These are phyloP conservation scores for Lojkania enalia DNA, from an alignment of 2,329 filamentous ascomycete species.

Conservation along the genomic window DNA sequence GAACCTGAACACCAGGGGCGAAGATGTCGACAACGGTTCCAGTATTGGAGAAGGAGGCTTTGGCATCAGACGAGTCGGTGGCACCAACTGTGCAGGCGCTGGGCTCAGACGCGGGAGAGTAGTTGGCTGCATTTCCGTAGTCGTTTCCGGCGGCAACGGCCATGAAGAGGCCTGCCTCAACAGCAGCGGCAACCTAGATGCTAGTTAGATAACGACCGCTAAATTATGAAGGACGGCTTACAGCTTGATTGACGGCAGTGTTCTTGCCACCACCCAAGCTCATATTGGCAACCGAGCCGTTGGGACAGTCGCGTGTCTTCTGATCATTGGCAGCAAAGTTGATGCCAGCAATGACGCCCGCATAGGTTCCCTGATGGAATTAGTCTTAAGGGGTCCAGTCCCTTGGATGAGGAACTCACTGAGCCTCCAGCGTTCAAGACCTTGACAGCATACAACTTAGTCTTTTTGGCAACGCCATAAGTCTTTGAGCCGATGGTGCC, in stretches of 20 bases:
- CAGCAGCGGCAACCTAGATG: conserved; percentile 33
- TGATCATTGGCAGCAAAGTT: conserved; percentile 24
- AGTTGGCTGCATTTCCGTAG: conserved; percentile 25
- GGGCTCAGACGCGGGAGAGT: conserved; percentile 40
- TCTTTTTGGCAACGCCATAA: conserved; percentile 42
- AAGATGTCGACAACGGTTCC: conserved; percentile 42
- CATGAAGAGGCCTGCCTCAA: conserved; percentile 41
- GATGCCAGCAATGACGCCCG: conserved; percentile 34
- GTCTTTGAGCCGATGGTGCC: conserved; percentile 38
- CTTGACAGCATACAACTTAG: conserved; percentile 41
- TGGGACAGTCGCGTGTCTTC: conserved; percentile 26
- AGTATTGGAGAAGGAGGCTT: conserved; percentile 42
- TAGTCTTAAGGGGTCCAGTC: background rate
- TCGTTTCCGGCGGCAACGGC: conserved; percentile 45
- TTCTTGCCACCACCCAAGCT: conserved; percentile 37
- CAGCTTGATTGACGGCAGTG: conserved; percentile 29
- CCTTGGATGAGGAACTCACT: conserved; percentile 28
- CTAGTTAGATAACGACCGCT: conserved; percentile 4
- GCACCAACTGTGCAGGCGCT: conserved; percentile 46
- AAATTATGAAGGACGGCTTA: conserved; percentile 12
- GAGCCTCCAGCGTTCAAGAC: conserved; percentile 36
- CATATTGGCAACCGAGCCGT: conserved; percentile 38
- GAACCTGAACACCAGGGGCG: conserved; percentile 44
- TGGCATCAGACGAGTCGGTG: conserved; percentile 31
- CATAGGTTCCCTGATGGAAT: conserved; percentile 18